Percentiles rank a stretch among this genome's conserved stretches.
These are phyloP conservation scores for Pseudogymnoascus sp. DNA, from an alignment of 2,329 filamentous ascomycete species.

Conservation along the genomic window DNA sequence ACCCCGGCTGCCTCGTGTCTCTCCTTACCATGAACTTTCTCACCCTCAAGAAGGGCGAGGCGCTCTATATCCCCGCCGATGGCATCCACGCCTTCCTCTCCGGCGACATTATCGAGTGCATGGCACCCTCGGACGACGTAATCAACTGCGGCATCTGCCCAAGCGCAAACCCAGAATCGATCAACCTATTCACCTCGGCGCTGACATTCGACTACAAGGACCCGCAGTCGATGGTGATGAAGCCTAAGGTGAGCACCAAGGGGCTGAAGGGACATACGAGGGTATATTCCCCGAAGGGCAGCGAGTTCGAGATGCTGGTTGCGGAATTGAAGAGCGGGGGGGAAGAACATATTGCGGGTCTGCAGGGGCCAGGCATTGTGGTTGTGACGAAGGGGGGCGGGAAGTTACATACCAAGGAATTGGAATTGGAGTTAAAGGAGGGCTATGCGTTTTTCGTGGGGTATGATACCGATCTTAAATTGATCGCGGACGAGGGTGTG, in stretches of 20 bases:
- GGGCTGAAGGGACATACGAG: constrained; percentile 52
- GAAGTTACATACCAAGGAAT: constrained; percentile 44
- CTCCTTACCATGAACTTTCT: constrained; percentile 69
- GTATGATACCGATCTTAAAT: constrained; percentile 17
- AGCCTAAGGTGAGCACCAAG: constrained; percentile 38
- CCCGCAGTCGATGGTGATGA: constrained; percentile 47
- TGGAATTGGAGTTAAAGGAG: constrained; percentile 45
- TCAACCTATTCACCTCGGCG: constrained; percentile 53
- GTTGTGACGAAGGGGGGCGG: constrained; percentile 54
- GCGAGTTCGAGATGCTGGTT: constrained; percentile 62
- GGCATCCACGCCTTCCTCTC: constrained; percentile 93
- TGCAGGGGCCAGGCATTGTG: constrained; percentile 54
- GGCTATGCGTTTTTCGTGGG: constrained; percentile 61
- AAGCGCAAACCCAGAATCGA: constrained; percentile 51
- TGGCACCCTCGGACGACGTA: constrained; percentile 94
- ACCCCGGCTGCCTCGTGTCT: constrained; percentile 61
- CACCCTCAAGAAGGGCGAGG: constrained; percentile 61
- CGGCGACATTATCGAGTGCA: constrained; percentile 94
- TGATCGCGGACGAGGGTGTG: constrained; percentile 11
- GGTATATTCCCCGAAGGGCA: constrained; percentile 57
- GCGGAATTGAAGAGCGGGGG: constrained; percentile 49
- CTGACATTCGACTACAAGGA: constrained; percentile 57
- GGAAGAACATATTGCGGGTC: constrained; percentile 45
- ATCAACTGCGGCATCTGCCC: constrained; percentile 69
- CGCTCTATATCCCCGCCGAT: constrained; percentile 87